A percentile compares a stretch with the other conserved stretches of the same genome.
phyloP scores from a whole-genome alignment of 1,139 yeast genomes.

The Hansenula lynferdii region DNA sequence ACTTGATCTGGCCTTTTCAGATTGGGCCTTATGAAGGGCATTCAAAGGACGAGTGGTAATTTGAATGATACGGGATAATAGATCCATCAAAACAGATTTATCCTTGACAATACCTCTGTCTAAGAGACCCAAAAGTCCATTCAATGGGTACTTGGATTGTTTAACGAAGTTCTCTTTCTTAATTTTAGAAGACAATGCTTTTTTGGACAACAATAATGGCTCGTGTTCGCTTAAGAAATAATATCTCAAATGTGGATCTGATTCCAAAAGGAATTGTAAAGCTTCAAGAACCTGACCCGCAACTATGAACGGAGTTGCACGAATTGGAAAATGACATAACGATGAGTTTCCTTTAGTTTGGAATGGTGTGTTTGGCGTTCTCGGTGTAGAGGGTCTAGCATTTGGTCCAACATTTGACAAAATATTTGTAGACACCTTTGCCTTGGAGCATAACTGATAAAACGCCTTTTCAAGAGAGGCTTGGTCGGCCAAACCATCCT shows the following conservation, averaged over 20 bases:
- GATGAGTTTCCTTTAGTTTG: conserved; percentile 13
- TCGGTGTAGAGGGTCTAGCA: conserved; percentile 23
- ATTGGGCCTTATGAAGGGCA: conserved; percentile 35
- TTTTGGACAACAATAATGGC: conserved; percentile 44
- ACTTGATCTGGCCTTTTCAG: conserved; percentile 12
- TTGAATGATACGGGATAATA: conserved; percentile 69
- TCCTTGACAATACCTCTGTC: conserved; percentile 61
- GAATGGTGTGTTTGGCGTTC: conserved; percentile 11
- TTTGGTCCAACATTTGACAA: conserved; percentile 2
- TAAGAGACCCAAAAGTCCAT: conserved; percentile 56
- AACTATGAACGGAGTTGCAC: conserved; percentile 63
- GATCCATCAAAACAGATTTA: conserved; percentile 73
- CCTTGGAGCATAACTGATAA: conserved; percentile 43
- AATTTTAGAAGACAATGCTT: conserved; percentile 27
- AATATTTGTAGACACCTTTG: conserved; percentile 19
- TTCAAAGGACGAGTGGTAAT: conserved; percentile 72
- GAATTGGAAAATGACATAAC: conserved; percentile 44
- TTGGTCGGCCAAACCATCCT: conserved; percentile 67
- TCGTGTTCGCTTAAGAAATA: conserved; percentile 85
- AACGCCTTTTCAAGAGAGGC: conserved; percentile 62
- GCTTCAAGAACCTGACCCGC: conserved; percentile 80
- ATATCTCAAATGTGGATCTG: conserved; percentile 64
- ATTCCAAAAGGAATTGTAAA: conserved; percentile 64
- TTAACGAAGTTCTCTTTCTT: conserved; percentile 36
- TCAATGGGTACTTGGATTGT: conserved; percentile 65